Evolutionary conservation across 176 grass and related monocot genomes (phyloP).

Genomic region (Pontederia paniculata): DNA sequence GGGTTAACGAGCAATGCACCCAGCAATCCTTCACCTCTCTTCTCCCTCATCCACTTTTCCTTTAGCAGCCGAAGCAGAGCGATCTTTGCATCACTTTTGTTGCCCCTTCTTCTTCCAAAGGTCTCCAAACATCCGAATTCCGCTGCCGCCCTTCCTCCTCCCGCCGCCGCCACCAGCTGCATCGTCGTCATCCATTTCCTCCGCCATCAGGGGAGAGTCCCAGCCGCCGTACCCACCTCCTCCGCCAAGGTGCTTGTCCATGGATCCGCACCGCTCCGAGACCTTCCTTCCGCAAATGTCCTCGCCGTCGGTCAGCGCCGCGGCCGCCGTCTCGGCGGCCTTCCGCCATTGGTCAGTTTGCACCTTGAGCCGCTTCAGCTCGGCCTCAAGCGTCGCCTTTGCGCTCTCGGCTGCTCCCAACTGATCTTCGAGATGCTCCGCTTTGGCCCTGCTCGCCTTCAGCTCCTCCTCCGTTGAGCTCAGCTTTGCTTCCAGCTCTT

Average conservation of each 20-base stretch:
- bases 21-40: too few species aligned
- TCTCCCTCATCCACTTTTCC: too few species aligned
- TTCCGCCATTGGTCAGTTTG: constrained; percentile 12
- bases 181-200: background rate
- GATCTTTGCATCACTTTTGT: background rate
- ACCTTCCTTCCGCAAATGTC: too few species aligned
- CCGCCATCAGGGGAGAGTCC: background rate
- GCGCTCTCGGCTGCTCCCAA: constrained; percentile 8
- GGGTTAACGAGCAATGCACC: too few species aligned
- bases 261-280: too few species aligned
- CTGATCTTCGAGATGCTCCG: constrained; percentile 27
- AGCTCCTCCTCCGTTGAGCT: constrained; percentile 3
- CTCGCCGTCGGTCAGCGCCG: background rate
- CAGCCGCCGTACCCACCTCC: background rate
- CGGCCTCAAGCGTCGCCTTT: background rate
- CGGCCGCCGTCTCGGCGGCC: constrained; percentile 6
- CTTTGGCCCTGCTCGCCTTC: constrained; percentile 23
- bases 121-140: background rate
- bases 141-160: background rate
- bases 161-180: background rate
- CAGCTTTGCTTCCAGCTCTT: constrained; percentile 6
- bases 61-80: too few species aligned
- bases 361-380: constrained; percentile 11
- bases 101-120: constrained; percentile 2
- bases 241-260: too few species aligned